Evolutionary conservation across 768 basidiomycete species (phyloP).

Genomic region (Cyclocybe aegerita): DNA sequence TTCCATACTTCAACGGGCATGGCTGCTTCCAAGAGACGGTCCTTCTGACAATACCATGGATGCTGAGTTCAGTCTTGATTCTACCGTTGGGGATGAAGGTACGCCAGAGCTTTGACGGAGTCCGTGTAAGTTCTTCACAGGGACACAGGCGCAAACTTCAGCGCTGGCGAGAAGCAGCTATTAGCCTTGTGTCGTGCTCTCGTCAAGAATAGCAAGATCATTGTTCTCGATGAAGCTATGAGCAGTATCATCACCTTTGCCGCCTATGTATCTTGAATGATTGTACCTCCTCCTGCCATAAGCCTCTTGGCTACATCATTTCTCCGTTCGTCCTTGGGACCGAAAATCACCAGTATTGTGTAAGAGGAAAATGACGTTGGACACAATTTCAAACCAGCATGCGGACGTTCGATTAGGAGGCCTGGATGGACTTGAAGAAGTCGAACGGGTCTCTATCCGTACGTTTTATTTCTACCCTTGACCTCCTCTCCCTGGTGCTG

Average conservation of each 20-base stretch:
- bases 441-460: no score
- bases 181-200: conserved; percentile 62
- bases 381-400: no score
- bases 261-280: no score
- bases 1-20: conserved; percentile 57
- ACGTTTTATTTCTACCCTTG: no score
- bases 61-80: conserved; percentile 66
- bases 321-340: no score
- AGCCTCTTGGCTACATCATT: no score
- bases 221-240: conserved; percentile 63
- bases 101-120: conserved; percentile 4
- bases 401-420: no score
- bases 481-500: no score
- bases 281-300: no score
- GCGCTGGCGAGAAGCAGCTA: conserved; percentile 65
- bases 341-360: no score
- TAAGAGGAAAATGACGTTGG: no score
- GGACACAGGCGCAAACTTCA: conserved; percentile 53
- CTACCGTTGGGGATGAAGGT: conserved; percentile 65
- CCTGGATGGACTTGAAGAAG: no score
- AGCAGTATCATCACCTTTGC: conserved; percentile 59
- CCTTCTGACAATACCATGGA: conserved; percentile 43
- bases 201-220: conserved; percentile 58
- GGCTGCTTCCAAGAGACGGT: conserved; percentile 55
- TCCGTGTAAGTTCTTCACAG: background rate